These are phyloP conservation scores for Metschnikowia shivogae DNA, from an alignment of 805 yeast genomes.

Conservation along the genomic window DNA sequence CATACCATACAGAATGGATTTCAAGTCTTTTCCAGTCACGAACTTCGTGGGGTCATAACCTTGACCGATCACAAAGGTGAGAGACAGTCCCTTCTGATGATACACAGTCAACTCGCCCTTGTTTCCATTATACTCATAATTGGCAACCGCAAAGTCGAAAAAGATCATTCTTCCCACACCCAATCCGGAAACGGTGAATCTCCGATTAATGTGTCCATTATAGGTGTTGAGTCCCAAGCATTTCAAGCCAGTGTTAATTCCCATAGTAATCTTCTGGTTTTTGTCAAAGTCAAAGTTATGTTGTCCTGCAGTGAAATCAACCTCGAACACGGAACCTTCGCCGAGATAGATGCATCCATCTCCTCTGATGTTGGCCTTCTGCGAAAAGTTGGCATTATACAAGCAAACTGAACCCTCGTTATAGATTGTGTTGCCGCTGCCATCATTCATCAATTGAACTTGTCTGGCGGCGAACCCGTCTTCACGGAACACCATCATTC, in stretches of 20 bases:
- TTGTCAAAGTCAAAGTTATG: background rate
- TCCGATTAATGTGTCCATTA: background rate
- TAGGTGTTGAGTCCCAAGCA: background rate
- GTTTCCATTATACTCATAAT: background rate
- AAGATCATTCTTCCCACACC: background rate
- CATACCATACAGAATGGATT: background rate
- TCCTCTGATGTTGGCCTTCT: conserved; percentile 20
- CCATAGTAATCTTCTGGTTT: background rate
- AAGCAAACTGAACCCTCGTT: conserved; percentile 28
- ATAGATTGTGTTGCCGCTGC: conserved; percentile 10
- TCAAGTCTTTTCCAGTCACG: background rate
- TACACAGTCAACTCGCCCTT: background rate
- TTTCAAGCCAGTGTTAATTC: background rate
- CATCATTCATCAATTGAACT: background rate
- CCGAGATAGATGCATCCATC: conserved; percentile 20
- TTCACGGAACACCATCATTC: background rate
- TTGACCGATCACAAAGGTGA: background rate
- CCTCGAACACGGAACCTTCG: background rate
- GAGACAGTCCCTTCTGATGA: background rate
- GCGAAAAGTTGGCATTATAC: conserved; percentile 19
- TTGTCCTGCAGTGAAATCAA: background rate
- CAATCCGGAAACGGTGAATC: conserved; percentile 1
- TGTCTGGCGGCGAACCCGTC: background rate
- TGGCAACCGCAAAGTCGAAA: background rate
- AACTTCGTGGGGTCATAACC: background rate